Percentiles rank a stretch among this genome's conserved stretches.
Evolutionary conservation across 495 filamentous ascomycete species (phyloP).

Genomic region (Pseudotulostoma volvatum): DNA sequence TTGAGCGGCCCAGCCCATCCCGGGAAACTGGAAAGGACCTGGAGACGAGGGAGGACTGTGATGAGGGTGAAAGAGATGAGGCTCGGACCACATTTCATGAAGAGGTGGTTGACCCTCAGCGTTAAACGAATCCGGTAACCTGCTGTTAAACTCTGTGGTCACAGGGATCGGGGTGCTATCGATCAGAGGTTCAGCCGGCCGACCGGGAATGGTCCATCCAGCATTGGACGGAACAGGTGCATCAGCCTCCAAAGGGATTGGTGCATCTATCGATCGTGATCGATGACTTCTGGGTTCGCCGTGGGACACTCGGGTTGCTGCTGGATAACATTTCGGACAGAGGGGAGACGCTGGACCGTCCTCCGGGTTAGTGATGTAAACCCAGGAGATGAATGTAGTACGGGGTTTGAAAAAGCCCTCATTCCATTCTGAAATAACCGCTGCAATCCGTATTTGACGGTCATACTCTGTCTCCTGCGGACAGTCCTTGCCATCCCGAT

Average conservation of each 20-base stretch:
- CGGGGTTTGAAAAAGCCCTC: slow-evolving; percentile 33
- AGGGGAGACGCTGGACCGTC: slow-evolving; percentile 25
- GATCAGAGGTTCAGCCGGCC: background rate
- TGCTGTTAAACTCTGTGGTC: background rate
- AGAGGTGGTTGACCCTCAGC: no score
- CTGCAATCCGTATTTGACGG: slow-evolving; percentile 23
- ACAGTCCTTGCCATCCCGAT: slow-evolving; percentile 27
- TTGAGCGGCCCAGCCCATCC: slow-evolving; percentile 21
- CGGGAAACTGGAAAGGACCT: slow-evolving; percentile 8
- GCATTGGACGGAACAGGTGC: background rate
- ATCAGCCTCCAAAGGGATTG: slow-evolving; percentile 1
- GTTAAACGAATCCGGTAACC: no score
- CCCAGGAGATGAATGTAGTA: slow-evolving; percentile 19
- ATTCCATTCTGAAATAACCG: slow-evolving; percentile 36
- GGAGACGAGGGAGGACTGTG: slow-evolving; percentile 12
- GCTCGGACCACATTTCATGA: background rate
- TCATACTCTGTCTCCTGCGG: slow-evolving; percentile 29
- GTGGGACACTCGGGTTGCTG: slow-evolving; percentile 22
- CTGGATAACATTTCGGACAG: slow-evolving; percentile 29
- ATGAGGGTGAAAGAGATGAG: background rate
- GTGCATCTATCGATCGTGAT: slow-evolving; percentile 4
- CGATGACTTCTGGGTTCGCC: slow-evolving; percentile 6
- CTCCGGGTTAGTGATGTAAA: slow-evolving; percentile 24
- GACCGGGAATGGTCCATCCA: background rate
- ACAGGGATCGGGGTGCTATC: background rate